These are phyloP conservation scores for Termitomyces sp. DNA, from an alignment of 768 basidiomycete genomes.

Conservation along the genomic window DNA sequence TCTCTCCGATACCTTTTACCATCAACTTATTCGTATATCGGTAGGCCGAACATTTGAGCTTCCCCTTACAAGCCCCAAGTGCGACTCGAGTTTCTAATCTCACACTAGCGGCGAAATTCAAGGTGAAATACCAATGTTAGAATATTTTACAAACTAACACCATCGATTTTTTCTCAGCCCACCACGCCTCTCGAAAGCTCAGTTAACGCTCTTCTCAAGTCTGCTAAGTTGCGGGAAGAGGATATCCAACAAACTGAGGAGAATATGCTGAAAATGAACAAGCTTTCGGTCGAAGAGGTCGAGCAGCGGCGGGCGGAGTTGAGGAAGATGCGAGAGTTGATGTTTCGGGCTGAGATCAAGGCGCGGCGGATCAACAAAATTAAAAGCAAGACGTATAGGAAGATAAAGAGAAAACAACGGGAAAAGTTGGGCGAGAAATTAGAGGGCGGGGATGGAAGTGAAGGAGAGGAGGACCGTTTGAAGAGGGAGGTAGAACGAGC, in stretches of 20 bases:
- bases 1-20: not conserved
- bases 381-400: conserved; percentile 91
- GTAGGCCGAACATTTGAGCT: conserved; percentile 84
- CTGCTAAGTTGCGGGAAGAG: conserved; percentile 79
- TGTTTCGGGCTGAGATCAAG: conserved; percentile 90
- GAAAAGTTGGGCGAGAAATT: conserved; percentile 55
- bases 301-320: conserved; percentile 77
- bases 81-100: conserved; percentile 61
- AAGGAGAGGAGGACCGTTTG: conserved; percentile 54
- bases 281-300: conserved; percentile 84
- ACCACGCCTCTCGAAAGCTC: conserved; percentile 82
- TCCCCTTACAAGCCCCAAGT: conserved; percentile 72
- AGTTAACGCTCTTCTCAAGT: conserved; percentile 75
- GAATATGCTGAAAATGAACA: conserved; percentile 67
- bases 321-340: conserved; percentile 85
- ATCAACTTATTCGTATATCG: not conserved
- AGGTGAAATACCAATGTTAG: conserved; percentile 37
- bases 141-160: not conserved
- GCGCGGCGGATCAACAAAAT: conserved; percentile 91
- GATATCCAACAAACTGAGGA: conserved; percentile 79
- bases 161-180: conserved; percentile 44
- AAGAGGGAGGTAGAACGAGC: conserved; percentile 80
- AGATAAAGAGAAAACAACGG: conserved; percentile 75
- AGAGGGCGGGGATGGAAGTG: conserved; percentile 42
- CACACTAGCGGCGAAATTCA: conserved; percentile 81